Evolutionary conservation across 805 yeast species (phyloP), one percentile per base, ranked within the genome.

Genomic region (Starmerella tilneyi): DNA sequence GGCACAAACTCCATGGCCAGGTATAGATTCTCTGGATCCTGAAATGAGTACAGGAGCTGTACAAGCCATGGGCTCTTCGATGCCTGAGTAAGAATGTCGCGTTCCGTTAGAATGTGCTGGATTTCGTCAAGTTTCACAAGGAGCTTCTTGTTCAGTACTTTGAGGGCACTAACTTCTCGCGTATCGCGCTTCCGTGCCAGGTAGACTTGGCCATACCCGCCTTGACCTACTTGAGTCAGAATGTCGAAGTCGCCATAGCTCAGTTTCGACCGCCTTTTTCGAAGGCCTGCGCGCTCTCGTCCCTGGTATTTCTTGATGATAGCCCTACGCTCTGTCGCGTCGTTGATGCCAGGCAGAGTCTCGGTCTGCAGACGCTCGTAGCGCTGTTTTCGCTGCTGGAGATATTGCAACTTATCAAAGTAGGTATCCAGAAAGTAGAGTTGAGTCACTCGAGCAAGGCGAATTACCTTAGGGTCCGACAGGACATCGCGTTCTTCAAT

Each of bases 1-100:
- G 99, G 96, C n/a, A 92, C 98, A 63, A 84, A 92, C 63, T 92
- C 98, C 99, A 92, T 92, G 2, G 98, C 98, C 59, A 92, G 70
- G 57, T 84, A 92, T 24, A 92, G 83, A 59, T 82, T 83, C 50
- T 83, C 88, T 0, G 79, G 64, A 64, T 92, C 97, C 63, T 92
- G 99, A 67, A 92, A 92, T 2, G 97, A 96, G 62, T 92, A 92
- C 47, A 85, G 71, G 41, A 92, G 70, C 64, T 86, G 86, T 32
- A 92, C 98, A 30, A 92, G 70, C 99, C 99, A 92, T 49, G 86
- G 95, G 41, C 89, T 78, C 62, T 96, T 74, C 2, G 96, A 85
- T 30, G 92, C 89, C 47, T 56, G 59, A n/a, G 97, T 89, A 56
- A 92, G 70, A 50, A 92, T 89, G 62, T 92, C 99, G 61, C 99